A percentile compares a stretch with the other conserved stretches of the same genome.
These are phyloP conservation scores for Cucurbita pepo DNA, from an alignment of 306 rosid species.

Conservation along the genomic window DNA sequence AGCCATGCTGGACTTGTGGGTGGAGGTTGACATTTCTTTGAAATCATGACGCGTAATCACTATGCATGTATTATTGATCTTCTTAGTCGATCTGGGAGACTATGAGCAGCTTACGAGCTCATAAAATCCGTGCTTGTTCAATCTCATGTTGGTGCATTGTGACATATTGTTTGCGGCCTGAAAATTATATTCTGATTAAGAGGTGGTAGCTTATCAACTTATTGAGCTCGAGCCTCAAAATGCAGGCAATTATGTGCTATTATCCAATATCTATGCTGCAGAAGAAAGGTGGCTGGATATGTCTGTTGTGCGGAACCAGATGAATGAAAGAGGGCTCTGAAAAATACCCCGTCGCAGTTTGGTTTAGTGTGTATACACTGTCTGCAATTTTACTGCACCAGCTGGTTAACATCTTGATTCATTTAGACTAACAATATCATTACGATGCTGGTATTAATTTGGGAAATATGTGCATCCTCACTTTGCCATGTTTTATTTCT, in stretches of 20 bases:
- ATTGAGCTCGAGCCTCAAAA: conserved; percentile 51
- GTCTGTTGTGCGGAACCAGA: conserved; percentile 42
- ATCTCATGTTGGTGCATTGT: conserved; percentile 36
- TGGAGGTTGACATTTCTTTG: conserved; percentile 57
- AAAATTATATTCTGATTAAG: conserved; percentile 20
- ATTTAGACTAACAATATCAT: not conserved
- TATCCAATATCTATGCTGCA: conserved; percentile 65
- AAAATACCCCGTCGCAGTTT: conserved; percentile 54
- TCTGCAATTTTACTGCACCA: not conserved
- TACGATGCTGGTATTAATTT: not conserved
- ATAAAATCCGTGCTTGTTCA: conserved; percentile 36
- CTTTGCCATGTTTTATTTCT: not conserved
- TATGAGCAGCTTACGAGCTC: conserved; percentile 49
- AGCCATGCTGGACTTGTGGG: conserved; percentile 54
- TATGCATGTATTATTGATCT: conserved; percentile 73
- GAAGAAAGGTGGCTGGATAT: conserved; percentile 55
- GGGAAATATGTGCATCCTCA: not conserved
- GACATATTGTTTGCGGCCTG: conserved; percentile 37
- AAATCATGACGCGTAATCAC: conserved; percentile 42
- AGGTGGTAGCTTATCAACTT: conserved; percentile 31
- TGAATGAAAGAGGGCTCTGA: conserved; percentile 40
- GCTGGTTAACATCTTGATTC: not conserved
- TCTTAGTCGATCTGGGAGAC: conserved; percentile 51
- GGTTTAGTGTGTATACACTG: not conserved
- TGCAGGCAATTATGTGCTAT: conserved; percentile 45